Evolutionary conservation across 108 stramenopile species (phyloP).

Genomic region (Pseudonitzschia pungens): DNA sequence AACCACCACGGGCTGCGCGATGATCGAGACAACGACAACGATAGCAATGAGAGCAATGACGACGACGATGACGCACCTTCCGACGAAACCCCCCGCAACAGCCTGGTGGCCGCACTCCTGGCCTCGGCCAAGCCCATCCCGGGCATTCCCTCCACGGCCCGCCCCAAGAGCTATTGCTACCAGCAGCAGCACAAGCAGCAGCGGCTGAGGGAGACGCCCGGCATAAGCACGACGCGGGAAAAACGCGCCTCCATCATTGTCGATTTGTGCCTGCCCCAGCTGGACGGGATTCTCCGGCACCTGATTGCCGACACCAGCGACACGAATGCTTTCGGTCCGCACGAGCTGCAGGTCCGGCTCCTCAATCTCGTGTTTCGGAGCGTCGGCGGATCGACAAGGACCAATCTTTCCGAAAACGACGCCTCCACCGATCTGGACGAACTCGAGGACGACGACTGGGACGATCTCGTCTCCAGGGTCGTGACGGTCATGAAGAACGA

Average conservation of each 20-base stretch:
- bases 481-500: constrained; percentile 77
- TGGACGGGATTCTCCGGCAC: constrained; percentile 42
- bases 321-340: constrained; percentile 39
- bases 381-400: constrained; percentile 60
- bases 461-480: constrained; percentile 56
- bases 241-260: constrained; percentile 26
- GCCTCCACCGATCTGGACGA: constrained; percentile 57
- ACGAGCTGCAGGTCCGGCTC: constrained; percentile 53
- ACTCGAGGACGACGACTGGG: constrained; percentile 73
- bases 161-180: not conserved
- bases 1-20: constrained; percentile 24
- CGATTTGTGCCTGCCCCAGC: constrained; percentile 17
- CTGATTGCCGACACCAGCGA: constrained; percentile 23
- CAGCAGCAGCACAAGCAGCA: constrained; percentile 15
- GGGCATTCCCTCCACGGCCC: constrained; percentile 23
- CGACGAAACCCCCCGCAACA: constrained; percentile 34
- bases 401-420: constrained; percentile 27
- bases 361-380: constrained; percentile 81
- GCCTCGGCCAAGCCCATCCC: constrained; percentile 37
- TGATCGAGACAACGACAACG: too few relatives aligned
- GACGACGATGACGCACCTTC: constrained; percentile 5
- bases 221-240: not conserved
- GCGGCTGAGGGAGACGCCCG: not conserved
- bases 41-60: not conserved
- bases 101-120: constrained; percentile 54